phyloP scores from a whole-genome alignment of 495 filamentous ascomycete species.

The Daldinia vernicosa region DNA sequence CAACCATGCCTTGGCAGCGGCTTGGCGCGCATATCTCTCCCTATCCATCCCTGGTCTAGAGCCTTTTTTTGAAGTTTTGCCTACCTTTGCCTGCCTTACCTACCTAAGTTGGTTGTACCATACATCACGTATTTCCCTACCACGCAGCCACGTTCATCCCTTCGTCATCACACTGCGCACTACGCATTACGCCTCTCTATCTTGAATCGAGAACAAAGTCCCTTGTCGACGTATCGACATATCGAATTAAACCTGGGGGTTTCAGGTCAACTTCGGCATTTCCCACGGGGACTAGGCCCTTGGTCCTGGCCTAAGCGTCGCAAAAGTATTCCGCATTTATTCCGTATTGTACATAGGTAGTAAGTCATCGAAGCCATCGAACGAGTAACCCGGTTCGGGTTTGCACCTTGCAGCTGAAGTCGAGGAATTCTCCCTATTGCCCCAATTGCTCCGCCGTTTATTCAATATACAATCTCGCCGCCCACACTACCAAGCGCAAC shows the following conservation, averaged over 20 bases:
- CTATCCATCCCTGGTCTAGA: slow-evolving; percentile 34
- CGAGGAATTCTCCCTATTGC: slow-evolving; percentile 25
- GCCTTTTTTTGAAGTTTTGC: slow-evolving; percentile 13
- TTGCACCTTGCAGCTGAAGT: slow-evolving; percentile 26
- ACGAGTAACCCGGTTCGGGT: slow-evolving; percentile 24
- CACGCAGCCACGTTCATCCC: slow-evolving; percentile 24
- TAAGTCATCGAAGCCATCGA: slow-evolving; percentile 6
- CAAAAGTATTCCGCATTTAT: not conserved
- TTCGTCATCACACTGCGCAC: slow-evolving; percentile 33
- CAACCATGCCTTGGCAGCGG: slow-evolving; percentile 21
- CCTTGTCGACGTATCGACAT: slow-evolving; percentile 20
- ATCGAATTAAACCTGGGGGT: slow-evolving; percentile 12
- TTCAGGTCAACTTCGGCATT: slow-evolving; percentile 18
- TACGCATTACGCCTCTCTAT: slow-evolving; percentile 6
- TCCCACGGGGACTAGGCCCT: slow-evolving; percentile 2
- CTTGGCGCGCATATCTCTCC: slow-evolving; percentile 25
- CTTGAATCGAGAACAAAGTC: slow-evolving; percentile 15
- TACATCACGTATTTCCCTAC: slow-evolving; percentile 30
- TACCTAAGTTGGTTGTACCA: slow-evolving; percentile 15
- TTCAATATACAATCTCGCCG: slow-evolving; percentile 25
- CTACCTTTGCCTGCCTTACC: slow-evolving; percentile 17
- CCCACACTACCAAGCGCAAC: slow-evolving; percentile 26
- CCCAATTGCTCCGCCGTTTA: slow-evolving; percentile 16
- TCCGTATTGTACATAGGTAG: not conserved
- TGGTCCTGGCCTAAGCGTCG: not conserved